Evolutionary conservation across 1,284 basidiomycete species (phyloP), one percentile per base, ranked within the genome.

Genomic region (Cryptococcus jaspeensis): DNA sequence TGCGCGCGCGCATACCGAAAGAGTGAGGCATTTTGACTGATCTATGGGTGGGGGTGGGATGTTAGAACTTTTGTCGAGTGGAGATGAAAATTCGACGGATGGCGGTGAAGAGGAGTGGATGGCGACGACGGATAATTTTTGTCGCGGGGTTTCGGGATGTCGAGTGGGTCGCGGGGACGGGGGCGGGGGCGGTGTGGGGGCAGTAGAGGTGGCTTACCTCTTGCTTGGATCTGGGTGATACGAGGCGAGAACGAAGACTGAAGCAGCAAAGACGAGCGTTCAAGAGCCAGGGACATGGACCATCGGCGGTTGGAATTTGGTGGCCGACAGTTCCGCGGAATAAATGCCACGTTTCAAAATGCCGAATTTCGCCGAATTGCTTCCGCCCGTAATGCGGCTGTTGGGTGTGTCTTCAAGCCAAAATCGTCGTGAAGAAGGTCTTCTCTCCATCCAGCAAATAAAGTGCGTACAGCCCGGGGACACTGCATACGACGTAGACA

Each of bases 1-100:
- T 98, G 73, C 95, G 92, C 87, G 94, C 94, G 79, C 94, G 88
- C 85, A 95, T 92, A 92, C 95, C 95, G 85, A 89, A 97, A 62
- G 94, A 97, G 91, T 98, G 92, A 84, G 95, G 93, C 94, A 97
- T 98, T 79, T 86, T 88, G 86, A 54, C n/a, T 44, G 58, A 59
- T 45, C 47, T 49, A 28, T 12, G 15, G 15, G 35, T n/a, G 7
- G 25, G 20, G 36, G 23, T 3, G 20, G 45, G 13, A 41, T 41
- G 40, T 41, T 15, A 41, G 40, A 41, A n/a, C 20, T n/a, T 41
- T n/a, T 41, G 40, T n/a, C 5, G 5, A 5, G 40, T 41, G 40
- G 6, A 41, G 16, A 4, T 41, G 40, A 41, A 39, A 39, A 23
- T 23, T 53, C 44, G 25, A 41, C 16, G 5, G 40, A 41, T n/a